Evolutionary conservation across 2,329 filamentous ascomycete species (phyloP), one percentile per base, ranked within the genome.

Genomic region (Pseudogymnoascus sp.): DNA sequence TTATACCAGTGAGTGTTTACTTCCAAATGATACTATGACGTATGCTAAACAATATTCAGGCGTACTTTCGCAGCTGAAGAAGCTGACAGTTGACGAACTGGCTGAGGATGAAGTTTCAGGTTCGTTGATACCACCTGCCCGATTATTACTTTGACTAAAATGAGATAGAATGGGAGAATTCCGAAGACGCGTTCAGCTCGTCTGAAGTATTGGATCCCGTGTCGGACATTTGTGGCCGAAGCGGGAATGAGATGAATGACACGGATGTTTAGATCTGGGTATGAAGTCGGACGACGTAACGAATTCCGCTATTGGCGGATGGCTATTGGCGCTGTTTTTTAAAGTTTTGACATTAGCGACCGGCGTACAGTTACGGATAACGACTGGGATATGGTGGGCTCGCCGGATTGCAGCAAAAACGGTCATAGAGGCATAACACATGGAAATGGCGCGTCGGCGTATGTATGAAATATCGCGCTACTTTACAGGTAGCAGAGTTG

Each of bases 141-240:
- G 31, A n/a, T 10, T 16, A n/a, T 40, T 21, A 37, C 50, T 42
- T 61, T 56, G 6, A 19, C 62, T 67, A 59, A 67, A 14, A 42
- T 31, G 7, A 16, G 14, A 60, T 53, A 73, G 72, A 73, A 47
- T 74, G 72, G 72, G 71, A 70, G n/a, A 69, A 66, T 16, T 73
- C 72, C 14, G 72, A 74, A 42, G 71, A 65, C 3, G 71, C 37
- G 2, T 40, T 60, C 50, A 63, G 59, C 59, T 61, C 59, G 29
- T 85, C 82, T 6, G 82, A 84, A 33, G 78, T 78, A 63, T 76
- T 82, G 70, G 82, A 83, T 63, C 78, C 78, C 66, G 71, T 82
- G 62, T 76, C 76, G 42, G 81, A 81, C 62, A 72, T 79, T 63
- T 74, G 75, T 68, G 76, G 79, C 67, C 77, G 78, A 66, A 72